Evolutionary conservation across 768 basidiomycete genomes (phyloP).

Genomic region (Boletus reticuloceps): DNA sequence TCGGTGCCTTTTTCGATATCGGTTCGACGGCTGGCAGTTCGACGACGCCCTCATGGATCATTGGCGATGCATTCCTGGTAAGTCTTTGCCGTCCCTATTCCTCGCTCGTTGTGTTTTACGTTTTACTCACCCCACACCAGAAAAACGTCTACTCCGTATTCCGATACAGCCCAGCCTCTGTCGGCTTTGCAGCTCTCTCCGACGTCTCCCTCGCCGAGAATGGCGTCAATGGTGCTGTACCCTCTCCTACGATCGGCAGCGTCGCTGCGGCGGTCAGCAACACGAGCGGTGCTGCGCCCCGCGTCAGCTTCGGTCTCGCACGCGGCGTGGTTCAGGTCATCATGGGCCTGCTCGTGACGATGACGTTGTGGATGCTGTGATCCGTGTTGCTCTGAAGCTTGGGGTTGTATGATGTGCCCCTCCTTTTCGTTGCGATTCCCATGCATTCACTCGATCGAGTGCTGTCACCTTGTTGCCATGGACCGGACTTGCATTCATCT

Average conservation of each 20-base stretch:
- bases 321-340: background rate
- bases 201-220: slow-evolving; percentile 22
- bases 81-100: background rate
- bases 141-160: slow-evolving; percentile 63
- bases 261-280: slow-evolving; percentile 45
- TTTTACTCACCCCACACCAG: background rate
- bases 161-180: slow-evolving; percentile 44
- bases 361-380: slow-evolving; percentile 4
- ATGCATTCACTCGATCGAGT: too few species aligned
- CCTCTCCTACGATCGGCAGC: slow-evolving; percentile 57
- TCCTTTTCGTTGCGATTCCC: too few species aligned
- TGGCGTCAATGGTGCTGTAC: slow-evolving; percentile 36
- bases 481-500: too few species aligned
- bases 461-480: too few species aligned
- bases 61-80: slow-evolving; percentile 50
- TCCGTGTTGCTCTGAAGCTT: too few species aligned
- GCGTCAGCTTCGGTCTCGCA: background rate
- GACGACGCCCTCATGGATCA: slow-evolving; percentile 43
- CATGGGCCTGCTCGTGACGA: background rate
- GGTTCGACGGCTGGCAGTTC: slow-evolving; percentile 28
- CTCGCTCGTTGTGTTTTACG: too few species aligned
- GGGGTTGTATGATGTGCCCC: too few species aligned
- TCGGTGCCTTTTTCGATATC: slow-evolving; percentile 53
- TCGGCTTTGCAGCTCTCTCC: slow-evolving; percentile 52
- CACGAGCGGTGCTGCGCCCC: slow-evolving; percentile 1